Evolutionary conservation across 768 basidiomycete genomes (phyloP), one percentile per base, ranked within the genome.

Genomic region (Kwoniella sp.): DNA sequence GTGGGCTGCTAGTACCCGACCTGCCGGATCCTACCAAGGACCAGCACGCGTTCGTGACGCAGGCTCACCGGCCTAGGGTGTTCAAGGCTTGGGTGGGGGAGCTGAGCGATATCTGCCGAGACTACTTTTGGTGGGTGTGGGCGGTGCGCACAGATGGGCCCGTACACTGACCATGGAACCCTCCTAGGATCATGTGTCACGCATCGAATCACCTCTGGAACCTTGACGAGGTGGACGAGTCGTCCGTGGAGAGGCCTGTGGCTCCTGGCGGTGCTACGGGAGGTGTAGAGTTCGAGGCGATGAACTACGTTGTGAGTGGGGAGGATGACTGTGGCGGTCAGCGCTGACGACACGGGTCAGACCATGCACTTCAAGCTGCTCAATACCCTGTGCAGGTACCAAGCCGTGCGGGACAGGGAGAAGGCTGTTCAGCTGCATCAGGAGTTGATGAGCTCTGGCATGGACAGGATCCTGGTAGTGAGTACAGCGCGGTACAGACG

Each of bases 261-360:
- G 93, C 95, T 11, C 95, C 95, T 2, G 89, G 91, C 5, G 93
- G 95, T 14, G 96, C 98, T 84, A 96, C 95, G 0, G 95, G 93
- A 5, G 95, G 95, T 5, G 95, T 99, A 11, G 95, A 99, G 69
- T 92, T 85, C 68, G 95, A 99, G 76, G 93, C 93, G 3, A 93
- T 96, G 84, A 81, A 81, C 14, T 98, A 96, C 74, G 83, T 92
- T 65, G 93, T 98, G 64, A 60, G 88, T 77, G 37, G 20, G 19
- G 25, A 19, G 12, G 17, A 4, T 26, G 37, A 14, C 25, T 12
- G 22, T 46, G 17, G n/a, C n/a, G n/a, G n/a, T n/a, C n/a, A n/a
- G n/a, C n/a, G n/a, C n/a, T n/a, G n/a, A n/a, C n/a, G n/a, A n/a
- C n/a, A n/a, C 36, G 9, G 15, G 11, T 19, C 59, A 98, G 92